Evolutionary conservation across 2,329 filamentous ascomycete species (phyloP), one percentile per base, ranked within the genome.

Genomic region (Drechslerella dactyloides): DNA sequence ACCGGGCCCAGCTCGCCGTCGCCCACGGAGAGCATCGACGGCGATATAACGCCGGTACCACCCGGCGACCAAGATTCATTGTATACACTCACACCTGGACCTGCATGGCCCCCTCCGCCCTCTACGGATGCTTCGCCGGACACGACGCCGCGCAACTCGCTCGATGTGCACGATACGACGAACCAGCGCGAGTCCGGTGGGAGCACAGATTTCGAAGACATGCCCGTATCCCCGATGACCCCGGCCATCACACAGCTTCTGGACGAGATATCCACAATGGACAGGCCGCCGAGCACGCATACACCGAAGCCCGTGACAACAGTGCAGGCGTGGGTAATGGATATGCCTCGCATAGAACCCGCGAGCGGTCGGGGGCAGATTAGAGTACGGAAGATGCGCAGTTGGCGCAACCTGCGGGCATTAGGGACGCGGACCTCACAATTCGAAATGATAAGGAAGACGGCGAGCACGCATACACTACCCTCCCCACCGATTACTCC

Each of bases 401-500:
- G 68, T 27, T 73, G 68, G 68, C 50, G 68, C 52, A 73, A 73
- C 61, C 35, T 73, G 2, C 54, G 68, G 24, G 68, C 68, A 6
- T 42, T 65, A 56, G 62, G 60, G n/a, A 73, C 46, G 6, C 23
- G 60, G 44, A 65, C 68, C 15, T 73, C 60, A 11, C 66, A 56
- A 13, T 70, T 70, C 55, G 66, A 64, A 17, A 27, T 55, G 24
- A 19, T 64, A 6, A 58, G 52, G 48, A 50, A 59, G 40, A 52
- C 54, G 3, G 33, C 24, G 30, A 46, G 46, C 11, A 5, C 50
- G 1, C 59, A 63, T n/a, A 57, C 46, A 37, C 7, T 66, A 19
- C 68, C 68, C 37, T 73, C 68, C 13, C 68, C 68, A n/a, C 68
- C 68, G 11, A 73, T 73, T 48, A 73, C 68, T 17, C 68, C 68